These are phyloP conservation scores for Carex sylvatica DNA, from an alignment of 202 grass and related monocot genomes.

Conservation along the genomic window DNA sequence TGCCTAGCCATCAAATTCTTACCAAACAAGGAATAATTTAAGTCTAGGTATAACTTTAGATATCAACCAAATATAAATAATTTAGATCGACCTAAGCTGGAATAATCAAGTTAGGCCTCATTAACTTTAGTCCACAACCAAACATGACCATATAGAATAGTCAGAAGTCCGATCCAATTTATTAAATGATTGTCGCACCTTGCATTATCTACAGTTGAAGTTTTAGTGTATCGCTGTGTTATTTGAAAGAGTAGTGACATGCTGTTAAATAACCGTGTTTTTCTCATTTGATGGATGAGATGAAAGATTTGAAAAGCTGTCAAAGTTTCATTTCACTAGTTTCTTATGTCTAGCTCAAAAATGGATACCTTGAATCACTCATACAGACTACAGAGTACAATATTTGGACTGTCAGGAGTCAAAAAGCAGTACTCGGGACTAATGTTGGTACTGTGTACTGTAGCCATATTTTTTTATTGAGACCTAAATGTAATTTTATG, in stretches of 20 bases:
- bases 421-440: not conserved
- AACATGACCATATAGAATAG: not conserved
- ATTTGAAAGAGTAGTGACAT: not conserved
- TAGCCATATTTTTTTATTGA: not conserved
- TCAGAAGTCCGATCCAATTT: not conserved
- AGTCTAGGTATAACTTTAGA: no score
- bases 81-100: no score
- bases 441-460: not conserved
- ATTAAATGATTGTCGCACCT: not conserved
- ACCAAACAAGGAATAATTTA: no score
- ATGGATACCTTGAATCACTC: conserved; percentile 1
- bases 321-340: not conserved
- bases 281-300: not conserved
- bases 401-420: not conserved
- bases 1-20: no score
- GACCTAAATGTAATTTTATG: not conserved
- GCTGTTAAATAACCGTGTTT: not conserved
- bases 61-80: no score
- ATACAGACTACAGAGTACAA: not conserved
- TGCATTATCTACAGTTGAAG: not conserved
- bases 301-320: not conserved
- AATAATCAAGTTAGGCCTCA: no score
- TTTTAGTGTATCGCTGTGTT: not conserved
- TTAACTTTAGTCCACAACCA: no score
- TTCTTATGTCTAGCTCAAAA: not conserved